Base-by-base conservation (phyloP, 148 eudicot genomes). In the Rhododendron williamsianum region DNA sequence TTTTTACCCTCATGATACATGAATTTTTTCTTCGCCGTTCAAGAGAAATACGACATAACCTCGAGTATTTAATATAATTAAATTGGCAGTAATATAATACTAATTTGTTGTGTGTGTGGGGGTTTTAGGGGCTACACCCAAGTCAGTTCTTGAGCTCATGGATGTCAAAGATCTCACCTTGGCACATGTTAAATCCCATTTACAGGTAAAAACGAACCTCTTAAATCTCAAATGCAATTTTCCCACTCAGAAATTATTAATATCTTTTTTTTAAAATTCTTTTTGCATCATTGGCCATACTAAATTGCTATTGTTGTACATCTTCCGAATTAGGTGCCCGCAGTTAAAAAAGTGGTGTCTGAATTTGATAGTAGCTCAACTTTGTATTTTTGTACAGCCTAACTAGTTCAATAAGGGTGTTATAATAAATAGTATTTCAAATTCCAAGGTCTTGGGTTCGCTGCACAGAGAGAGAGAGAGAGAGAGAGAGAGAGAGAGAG, bases 101-200 rank as follows among this genome's bases (percentile, higher is more conserved):
- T 81, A 9, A 35, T 33, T 52, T 46, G 2, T 67, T 78, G 72
- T 67, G 54, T 78, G 72, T 1, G 35, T 30, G 74, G 89, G 76
- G 16, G 78, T 23, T 89, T 51, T 81, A 95, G 98, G 98, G 87
- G 99, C 99, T 7, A 96, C 99, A 54, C 99, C 99, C 58, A 96
- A 96, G 90, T 93, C 97, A 51, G 98, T 96, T 81, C 94, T 96
- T 82, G 98, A 94, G 92, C 98, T 96, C 84, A 96, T 94, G 98
- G 98, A 94, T 94, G 98, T 96, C 79, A 96, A 96, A 84, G 99
- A 96, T 93, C 99, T 96, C 84, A 96, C 98, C 74, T 93, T 96
- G 86, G 98, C 99, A 18, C 99, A 96, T 93, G 99, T 96, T 82
- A 96, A 96, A 87, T 94, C 98, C 10, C 98, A 96, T 93, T 94